A percentile compares a stretch with the other conserved stretches of the same genome.
These are phyloP conservation scores for Syzygium malaccense DNA, from an alignment of 441 rosid genomes.

Conservation along the genomic window DNA sequence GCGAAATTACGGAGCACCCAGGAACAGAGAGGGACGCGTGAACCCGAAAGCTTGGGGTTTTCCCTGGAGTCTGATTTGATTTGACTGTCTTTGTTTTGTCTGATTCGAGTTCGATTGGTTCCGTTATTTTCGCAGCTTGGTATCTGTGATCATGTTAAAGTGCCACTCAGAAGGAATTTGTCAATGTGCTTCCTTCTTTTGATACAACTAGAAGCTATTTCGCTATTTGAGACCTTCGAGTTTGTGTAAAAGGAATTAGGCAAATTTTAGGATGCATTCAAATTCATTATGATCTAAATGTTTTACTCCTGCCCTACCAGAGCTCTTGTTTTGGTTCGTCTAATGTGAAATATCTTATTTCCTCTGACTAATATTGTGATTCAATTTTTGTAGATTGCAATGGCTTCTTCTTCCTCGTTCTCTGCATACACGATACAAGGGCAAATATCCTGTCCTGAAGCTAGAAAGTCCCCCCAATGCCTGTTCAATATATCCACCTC, in stretches of 20 bases:
- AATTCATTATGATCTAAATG: not conserved
- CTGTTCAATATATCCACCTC: constrained; percentile 11
- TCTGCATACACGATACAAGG: constrained; percentile 21
- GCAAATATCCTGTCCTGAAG: constrained; percentile 13
- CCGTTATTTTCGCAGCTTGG: not conserved
- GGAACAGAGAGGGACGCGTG: not conserved
- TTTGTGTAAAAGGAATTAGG: not conserved
- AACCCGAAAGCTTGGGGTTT: not conserved
- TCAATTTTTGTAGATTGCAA: not conserved
- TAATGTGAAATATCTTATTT: not conserved
- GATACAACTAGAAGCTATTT: not conserved
- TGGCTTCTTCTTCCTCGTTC: constrained; percentile 29
- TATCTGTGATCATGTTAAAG: not conserved
- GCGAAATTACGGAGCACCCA: not conserved
- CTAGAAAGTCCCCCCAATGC: constrained; percentile 9
- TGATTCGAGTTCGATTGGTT: not conserved
- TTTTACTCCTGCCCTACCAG: not conserved
- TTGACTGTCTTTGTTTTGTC: not conserved
- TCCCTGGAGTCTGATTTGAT: not conserved
- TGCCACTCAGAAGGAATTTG: not conserved
- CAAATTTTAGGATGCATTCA: not conserved
- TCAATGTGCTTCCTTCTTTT: not conserved
- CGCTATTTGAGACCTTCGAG: not conserved
- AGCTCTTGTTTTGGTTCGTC: not conserved
- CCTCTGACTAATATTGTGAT: not conserved